Conservation (phyloP, 441 rosid species). For the Adansonia madagascariensis region DNA sequence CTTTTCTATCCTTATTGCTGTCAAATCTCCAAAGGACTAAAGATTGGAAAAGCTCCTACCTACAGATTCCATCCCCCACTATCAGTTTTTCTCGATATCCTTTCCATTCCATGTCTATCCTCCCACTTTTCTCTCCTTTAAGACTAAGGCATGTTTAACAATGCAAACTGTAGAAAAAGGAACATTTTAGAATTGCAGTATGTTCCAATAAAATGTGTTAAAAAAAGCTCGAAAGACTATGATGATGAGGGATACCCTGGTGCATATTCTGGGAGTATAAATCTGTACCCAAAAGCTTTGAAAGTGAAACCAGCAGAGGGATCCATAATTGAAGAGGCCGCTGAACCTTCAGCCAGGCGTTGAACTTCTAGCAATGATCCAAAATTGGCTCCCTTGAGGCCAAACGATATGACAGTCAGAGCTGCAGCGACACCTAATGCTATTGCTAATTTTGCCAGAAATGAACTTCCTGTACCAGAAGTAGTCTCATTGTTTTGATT, state of each 20-base stretch:
- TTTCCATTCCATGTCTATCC: not conserved
- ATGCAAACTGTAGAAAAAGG: not conserved
- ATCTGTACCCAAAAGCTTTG: slow-evolving; percentile 69
- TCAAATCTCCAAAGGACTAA: not conserved
- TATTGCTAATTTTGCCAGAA: slow-evolving; percentile 54
- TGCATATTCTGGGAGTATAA: slow-evolving; percentile 71
- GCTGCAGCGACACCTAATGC: slow-evolving; percentile 59
- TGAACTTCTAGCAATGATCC: slow-evolving; percentile 62
- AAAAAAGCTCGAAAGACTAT: not conserved
- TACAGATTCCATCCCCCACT: not conserved
- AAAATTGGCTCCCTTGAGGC: slow-evolving; percentile 40
- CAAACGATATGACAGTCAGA: slow-evolving; percentile 47
- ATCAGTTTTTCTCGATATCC: not conserved
- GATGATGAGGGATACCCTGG: slow-evolving; percentile 56
- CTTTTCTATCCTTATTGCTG: not conserved
- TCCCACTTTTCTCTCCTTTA: not conserved
- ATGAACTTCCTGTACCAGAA: slow-evolving; percentile 42
- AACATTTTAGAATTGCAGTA: not conserved
- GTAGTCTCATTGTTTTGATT: slow-evolving; percentile 22
- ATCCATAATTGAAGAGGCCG: slow-evolving; percentile 45
- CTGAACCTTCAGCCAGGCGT: slow-evolving; percentile 49
- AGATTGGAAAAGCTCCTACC: not conserved
- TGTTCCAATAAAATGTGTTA: not conserved
- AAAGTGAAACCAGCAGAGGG: slow-evolving; percentile 62
- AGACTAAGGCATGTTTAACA: not conserved